Evolutionary conservation across 345 rosid species (phyloP).

Genomic region (Gossypium anomalum): DNA sequence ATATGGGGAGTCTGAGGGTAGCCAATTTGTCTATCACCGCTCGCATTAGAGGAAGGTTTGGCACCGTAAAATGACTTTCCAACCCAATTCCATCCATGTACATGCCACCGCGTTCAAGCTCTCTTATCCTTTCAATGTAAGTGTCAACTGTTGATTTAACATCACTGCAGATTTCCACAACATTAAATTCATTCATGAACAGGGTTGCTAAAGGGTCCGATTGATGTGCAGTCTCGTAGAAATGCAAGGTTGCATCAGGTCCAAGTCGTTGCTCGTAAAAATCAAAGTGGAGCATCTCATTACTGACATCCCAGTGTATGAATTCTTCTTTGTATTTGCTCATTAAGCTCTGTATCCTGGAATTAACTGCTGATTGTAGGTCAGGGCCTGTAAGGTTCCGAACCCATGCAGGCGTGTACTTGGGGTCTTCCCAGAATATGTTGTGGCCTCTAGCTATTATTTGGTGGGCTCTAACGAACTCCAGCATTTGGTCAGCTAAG

Average conservation of each 20-base stretch:
- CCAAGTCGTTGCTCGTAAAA: constrained; percentile 68
- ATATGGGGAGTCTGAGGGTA: constrained; percentile 60
- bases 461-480: constrained; percentile 50
- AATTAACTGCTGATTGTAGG: constrained; percentile 51
- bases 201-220: constrained; percentile 65
- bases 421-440: constrained; percentile 90
- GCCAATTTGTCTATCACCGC: constrained; percentile 72
- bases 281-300: constrained; percentile 86
- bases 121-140: constrained; percentile 51
- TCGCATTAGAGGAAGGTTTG: constrained; percentile 67
- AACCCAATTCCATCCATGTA: constrained; percentile 68
- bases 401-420: constrained; percentile 66
- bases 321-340: constrained; percentile 68
- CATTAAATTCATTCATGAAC: constrained; percentile 79
- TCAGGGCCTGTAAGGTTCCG: constrained; percentile 34
- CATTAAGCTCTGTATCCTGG: constrained; percentile 68
- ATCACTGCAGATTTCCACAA: constrained; percentile 75
- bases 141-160: constrained; percentile 60
- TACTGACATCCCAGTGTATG: constrained; percentile 82
- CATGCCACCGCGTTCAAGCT: constrained; percentile 44
- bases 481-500: constrained; percentile 54
- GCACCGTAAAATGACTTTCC: constrained; percentile 67
- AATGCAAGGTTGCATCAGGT: constrained; percentile 51
- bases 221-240: constrained; percentile 53
- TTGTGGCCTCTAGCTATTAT: constrained; percentile 76